These are phyloP conservation scores for Microthlaspi erraticum DNA, from an alignment of 345 rosid genomes.

Conservation along the genomic window DNA sequence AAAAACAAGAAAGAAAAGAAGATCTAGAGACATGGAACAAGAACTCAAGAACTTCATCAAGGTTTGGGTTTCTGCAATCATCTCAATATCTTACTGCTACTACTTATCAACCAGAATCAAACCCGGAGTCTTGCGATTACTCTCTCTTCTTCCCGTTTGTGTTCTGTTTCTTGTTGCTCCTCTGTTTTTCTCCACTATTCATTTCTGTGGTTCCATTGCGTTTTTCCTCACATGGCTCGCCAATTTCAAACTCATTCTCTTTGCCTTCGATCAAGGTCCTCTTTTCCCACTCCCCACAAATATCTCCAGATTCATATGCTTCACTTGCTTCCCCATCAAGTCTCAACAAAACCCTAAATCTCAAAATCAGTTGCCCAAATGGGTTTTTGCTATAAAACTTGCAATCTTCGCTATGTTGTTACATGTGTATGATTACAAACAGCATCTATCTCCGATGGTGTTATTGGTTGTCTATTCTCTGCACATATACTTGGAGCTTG, in stretches of 20 bases:
- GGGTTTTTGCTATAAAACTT: slow-evolving; percentile 46
- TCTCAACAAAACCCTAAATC: slow-evolving; percentile 43
- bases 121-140: slow-evolving; percentile 38
- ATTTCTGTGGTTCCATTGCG: slow-evolving; percentile 7
- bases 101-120: slow-evolving; percentile 44
- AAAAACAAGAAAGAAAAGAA: neutral
- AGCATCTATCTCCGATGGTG: slow-evolving; percentile 3
- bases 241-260: slow-evolving; percentile 57
- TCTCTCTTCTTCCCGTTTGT: slow-evolving; percentile 48
- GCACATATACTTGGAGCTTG: slow-evolving; percentile 44
- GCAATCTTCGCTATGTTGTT: slow-evolving; percentile 34
- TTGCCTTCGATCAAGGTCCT: slow-evolving; percentile 51
- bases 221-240: slow-evolving; percentile 52
- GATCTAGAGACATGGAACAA: slow-evolving; percentile 40
- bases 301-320: slow-evolving; percentile 42
- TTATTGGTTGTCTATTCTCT: slow-evolving; percentile 31
- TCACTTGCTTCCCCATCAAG: slow-evolving; percentile 52
- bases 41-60: slow-evolving; percentile 43
- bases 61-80: slow-evolving; percentile 33
- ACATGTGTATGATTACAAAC: slow-evolving; percentile 27
- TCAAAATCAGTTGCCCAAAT: slow-evolving; percentile 33
- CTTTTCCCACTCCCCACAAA: slow-evolving; percentile 30
- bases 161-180: slow-evolving; percentile 46
- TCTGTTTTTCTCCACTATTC: slow-evolving; percentile 37
- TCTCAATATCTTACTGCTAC: slow-evolving; percentile 46